Conservation (phyloP, 768 basidiomycete species). For the Lentinula sp. region DNA sequence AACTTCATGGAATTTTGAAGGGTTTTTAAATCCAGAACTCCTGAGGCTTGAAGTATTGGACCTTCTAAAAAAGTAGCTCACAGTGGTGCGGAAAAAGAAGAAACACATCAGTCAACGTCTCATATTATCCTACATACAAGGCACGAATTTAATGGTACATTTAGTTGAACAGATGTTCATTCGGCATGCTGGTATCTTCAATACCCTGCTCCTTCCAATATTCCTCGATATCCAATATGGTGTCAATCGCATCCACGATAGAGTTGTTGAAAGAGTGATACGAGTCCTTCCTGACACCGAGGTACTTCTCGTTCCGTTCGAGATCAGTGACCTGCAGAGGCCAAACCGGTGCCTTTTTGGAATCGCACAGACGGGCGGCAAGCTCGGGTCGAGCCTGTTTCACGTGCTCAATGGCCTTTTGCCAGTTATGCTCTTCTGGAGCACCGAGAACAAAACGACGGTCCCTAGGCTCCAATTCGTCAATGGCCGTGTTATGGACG, state of each 20-base stretch:
- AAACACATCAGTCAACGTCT: no score
- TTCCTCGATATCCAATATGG: neutral
- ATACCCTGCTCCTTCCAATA: slow-evolving; percentile 6
- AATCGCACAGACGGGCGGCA: neutral
- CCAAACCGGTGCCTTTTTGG: neutral
- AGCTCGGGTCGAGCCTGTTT: slow-evolving; percentile 5
- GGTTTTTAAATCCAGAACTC: no score
- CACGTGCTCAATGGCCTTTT: slow-evolving; percentile 1
- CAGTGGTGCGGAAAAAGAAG: no score
- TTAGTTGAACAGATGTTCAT: slow-evolving; percentile 2
- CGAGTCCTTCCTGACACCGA: slow-evolving; percentile 2
- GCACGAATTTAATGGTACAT: no score
- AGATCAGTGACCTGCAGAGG: neutral
- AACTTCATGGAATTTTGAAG: no score
- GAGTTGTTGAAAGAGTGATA: neutral
- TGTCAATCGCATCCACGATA: slow-evolving; percentile 5
- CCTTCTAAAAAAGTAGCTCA: no score
- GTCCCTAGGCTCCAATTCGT: neutral
- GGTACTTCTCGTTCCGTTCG: neutral
- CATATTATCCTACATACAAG: no score
- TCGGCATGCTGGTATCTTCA: neutral
- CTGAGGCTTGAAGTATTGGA: no score
- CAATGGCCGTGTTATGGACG: neutral
- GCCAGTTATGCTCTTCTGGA: slow-evolving; percentile 4
- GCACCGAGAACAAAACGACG: neutral